Conservation (phyloP, 2,329 filamentous ascomycete genomes). For the Trichoderma koningii region DNA sequence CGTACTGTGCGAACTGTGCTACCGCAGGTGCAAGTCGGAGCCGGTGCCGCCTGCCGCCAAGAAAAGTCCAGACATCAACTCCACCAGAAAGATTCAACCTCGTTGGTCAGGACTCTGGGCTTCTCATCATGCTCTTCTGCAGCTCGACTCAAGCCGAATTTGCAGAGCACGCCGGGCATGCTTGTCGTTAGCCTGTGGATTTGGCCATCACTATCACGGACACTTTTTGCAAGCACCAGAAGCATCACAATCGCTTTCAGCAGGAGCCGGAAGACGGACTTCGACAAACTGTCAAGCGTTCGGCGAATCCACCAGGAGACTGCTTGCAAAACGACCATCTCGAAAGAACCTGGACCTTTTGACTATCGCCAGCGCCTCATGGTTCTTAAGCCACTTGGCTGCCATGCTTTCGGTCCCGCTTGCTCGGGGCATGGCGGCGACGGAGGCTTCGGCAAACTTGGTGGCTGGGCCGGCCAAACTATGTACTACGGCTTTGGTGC, state of each 20-base stretch:
- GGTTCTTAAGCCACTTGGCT: not conserved
- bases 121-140: too few relatives aligned
- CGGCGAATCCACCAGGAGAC: not conserved
- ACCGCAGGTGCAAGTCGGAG: too few relatives aligned
- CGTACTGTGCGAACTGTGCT: not conserved
- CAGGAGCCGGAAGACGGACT: not conserved
- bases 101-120: too few relatives aligned
- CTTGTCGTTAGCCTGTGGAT: too few relatives aligned
- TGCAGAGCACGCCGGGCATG: too few relatives aligned
- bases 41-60: too few relatives aligned
- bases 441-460: constrained; percentile 18
- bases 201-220: not conserved
- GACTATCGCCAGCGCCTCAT: not conserved
- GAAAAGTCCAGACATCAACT: not conserved
- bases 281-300: not conserved
- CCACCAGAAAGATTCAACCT: too few relatives aligned
- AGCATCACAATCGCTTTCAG: not conserved
- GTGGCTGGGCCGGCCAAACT: not conserved
- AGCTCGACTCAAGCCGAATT: too few relatives aligned
- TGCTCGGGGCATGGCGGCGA: constrained; percentile 4
- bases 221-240: not conserved
- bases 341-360: not conserved
- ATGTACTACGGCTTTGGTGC: not conserved
- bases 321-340: not conserved
- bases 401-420: not conserved